Conservation (phyloP, 495 filamentous ascomycete species). For the Pseudoneurospora amorphoporcata region DNA sequence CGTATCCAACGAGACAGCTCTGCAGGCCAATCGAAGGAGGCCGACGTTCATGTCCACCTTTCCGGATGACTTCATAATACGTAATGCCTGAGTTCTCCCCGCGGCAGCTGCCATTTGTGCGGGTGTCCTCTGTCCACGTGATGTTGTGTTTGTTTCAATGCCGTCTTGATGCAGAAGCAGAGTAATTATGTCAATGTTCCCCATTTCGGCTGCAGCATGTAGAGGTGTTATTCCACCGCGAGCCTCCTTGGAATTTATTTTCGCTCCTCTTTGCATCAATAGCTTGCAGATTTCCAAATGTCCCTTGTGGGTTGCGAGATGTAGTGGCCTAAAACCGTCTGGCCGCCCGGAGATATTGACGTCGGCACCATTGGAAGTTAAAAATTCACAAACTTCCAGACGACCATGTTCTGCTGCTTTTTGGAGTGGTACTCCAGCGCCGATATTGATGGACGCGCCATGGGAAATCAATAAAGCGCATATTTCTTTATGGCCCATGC, state of each 20-base stretch:
- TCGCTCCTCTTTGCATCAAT: not conserved
- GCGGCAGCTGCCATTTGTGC: not conserved
- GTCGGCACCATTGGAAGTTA: not conserved
- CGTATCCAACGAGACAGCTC: not conserved
- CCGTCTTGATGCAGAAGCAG: too few relatives aligned
- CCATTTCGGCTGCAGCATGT: not conserved
- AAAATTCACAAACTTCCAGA: not conserved
- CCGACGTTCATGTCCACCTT: not conserved
- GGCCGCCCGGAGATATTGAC: not conserved
- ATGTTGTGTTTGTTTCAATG: too few relatives aligned
- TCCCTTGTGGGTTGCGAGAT: too few relatives aligned
- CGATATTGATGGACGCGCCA: not conserved
- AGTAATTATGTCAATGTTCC: not conserved
- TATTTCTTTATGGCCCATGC: too few relatives aligned
- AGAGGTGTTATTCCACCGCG: not conserved
- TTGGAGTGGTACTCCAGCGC: not conserved
- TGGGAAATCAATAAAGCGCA: not conserved
- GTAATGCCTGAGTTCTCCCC: not conserved
- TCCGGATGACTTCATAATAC: not conserved
- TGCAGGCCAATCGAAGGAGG: not conserved
- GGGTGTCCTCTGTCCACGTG: too few relatives aligned
- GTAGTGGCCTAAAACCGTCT: too few relatives aligned
- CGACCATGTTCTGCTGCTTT: not conserved
- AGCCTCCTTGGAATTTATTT: not conserved
- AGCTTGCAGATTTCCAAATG: too few relatives aligned